Evolutionary conservation across 1,139 yeast genomes (phyloP).

Genomic region (Blastobotrys serpentis): DNA sequence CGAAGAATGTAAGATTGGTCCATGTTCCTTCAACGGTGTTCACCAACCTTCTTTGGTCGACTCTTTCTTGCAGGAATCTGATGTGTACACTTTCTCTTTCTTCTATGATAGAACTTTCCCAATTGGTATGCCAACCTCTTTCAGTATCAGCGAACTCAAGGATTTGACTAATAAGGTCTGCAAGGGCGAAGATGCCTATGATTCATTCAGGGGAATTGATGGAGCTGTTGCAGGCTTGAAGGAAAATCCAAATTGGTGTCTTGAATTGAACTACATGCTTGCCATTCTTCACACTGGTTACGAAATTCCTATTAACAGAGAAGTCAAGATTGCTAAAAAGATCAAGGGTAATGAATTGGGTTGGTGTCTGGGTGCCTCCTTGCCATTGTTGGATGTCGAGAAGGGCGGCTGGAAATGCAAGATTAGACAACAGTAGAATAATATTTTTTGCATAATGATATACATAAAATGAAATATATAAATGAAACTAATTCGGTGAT

Average conservation of each 20-base stretch:
- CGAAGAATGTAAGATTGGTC: slow-evolving; percentile 63
- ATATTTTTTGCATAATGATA: background rate
- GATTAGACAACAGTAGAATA: slow-evolving; percentile 12
- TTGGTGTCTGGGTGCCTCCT: slow-evolving; percentile 98
- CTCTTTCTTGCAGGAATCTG: slow-evolving; percentile 67
- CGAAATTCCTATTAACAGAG: slow-evolving; percentile 87
- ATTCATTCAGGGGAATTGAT: slow-evolving; percentile 53
- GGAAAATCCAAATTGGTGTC: slow-evolving; percentile 89
- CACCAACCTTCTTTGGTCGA: slow-evolving; percentile 88
- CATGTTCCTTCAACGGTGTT: slow-evolving; percentile 95
- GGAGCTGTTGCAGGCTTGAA: slow-evolving; percentile 65
- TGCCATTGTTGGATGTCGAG: slow-evolving; percentile 72
- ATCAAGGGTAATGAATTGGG: slow-evolving; percentile 89
- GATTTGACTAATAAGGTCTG: slow-evolving; percentile 85
- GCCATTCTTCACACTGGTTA: slow-evolving; percentile 92
- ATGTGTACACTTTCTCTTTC: slow-evolving; percentile 86
- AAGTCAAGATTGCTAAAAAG: slow-evolving; percentile 85
- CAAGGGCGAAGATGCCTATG: slow-evolving; percentile 75
- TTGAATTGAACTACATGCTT: slow-evolving; percentile 85
- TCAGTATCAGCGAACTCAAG: slow-evolving; percentile 77
- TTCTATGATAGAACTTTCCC: slow-evolving; percentile 94
- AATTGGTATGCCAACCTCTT: slow-evolving; percentile 88
- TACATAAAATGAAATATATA: background rate
- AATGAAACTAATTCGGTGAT: slow-evolving; percentile 1
- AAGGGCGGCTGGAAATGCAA: slow-evolving; percentile 69